Evolutionary conservation across 345 rosid genomes (phyloP).

Genomic region (Salix brachista): DNA sequence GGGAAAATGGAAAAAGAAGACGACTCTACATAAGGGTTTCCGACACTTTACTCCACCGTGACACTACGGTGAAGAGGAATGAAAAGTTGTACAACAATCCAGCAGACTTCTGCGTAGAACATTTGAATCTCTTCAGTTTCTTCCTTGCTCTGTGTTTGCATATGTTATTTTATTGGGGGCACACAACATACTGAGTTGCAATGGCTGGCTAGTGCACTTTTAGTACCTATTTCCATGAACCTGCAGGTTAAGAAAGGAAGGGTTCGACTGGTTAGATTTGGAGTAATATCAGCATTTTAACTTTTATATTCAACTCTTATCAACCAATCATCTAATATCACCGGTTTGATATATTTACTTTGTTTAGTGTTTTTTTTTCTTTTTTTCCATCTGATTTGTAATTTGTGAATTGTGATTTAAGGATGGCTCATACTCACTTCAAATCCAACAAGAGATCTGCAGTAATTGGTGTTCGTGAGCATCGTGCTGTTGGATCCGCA

Average conservation of each 20-base stretch:
- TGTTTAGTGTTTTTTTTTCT: no score
- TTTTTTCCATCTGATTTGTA: background rate
- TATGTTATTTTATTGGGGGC: background rate
- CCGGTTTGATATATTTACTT: background rate
- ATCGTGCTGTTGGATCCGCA: constrained; percentile 80
- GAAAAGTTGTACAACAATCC: background rate
- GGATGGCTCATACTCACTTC: constrained; percentile 17
- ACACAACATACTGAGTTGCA: background rate
- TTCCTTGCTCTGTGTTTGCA: background rate
- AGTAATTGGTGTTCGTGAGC: constrained; percentile 60
- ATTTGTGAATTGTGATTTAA: background rate
- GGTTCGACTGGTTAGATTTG: background rate
- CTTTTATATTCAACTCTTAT: no score
- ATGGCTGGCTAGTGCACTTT: background rate
- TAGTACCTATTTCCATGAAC: constrained; percentile 20
- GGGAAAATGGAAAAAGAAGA: background rate
- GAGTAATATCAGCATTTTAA: background rate
- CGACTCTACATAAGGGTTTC: background rate
- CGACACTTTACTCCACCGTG: background rate
- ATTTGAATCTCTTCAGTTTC: background rate
- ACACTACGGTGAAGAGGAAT: background rate
- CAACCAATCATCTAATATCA: background rate
- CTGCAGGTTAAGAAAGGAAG: constrained; percentile 7
- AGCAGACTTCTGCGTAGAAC: background rate
- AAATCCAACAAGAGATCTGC: constrained; percentile 53